phyloP scores from a whole-genome alignment of 352 stramenopile species.

The Pythium monospermum region DNA sequence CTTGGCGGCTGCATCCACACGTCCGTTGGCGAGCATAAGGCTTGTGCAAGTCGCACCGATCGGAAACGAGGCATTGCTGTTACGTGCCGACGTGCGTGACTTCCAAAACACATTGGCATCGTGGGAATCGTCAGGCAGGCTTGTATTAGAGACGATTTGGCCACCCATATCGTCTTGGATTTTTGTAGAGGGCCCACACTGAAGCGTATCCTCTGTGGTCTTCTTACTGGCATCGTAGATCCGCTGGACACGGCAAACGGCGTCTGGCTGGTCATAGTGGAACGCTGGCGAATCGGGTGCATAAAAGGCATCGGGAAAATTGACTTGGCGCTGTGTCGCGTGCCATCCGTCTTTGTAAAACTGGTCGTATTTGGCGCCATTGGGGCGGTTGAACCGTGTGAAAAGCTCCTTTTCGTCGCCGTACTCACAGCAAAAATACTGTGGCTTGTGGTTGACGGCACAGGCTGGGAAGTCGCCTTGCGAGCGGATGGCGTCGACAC shows the following conservation, averaged over 20 bases:
- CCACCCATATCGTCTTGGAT: conserved; percentile 23
- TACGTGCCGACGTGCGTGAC: conserved; percentile 44
- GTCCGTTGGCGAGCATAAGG: conserved; percentile 39
- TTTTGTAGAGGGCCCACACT: conserved; percentile 37
- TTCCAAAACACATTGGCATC: conserved; percentile 49
- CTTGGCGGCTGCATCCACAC: conserved; percentile 22
- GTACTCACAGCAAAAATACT: conserved; percentile 30
- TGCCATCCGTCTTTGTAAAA: conserved; percentile 22
- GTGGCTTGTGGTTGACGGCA: conserved; percentile 21
- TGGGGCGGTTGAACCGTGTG: conserved; percentile 25
- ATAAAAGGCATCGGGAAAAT: conserved; percentile 23
- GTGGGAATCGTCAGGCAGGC: conserved; percentile 41
- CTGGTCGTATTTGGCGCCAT: conserved; percentile 8
- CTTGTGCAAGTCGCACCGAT: conserved; percentile 44
- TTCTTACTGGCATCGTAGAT: conserved; percentile 22
- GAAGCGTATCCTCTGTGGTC: conserved; percentile 25
- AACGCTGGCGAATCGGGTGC: conserved; percentile 46
- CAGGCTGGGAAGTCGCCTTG: conserved; percentile 22
- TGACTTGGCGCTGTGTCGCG: conserved; percentile 21
- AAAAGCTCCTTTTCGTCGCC: conserved; percentile 21
- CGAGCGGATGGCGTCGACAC: conserved; percentile 1
- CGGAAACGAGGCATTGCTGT: conserved; percentile 71
- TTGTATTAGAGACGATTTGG: conserved; percentile 42
- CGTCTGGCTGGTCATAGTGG: conserved; percentile 40
- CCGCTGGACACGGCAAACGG: conserved; percentile 43